Conservation (phyloP, 1,284 basidiomycete species). For the Tylopilus sp. region DNA sequence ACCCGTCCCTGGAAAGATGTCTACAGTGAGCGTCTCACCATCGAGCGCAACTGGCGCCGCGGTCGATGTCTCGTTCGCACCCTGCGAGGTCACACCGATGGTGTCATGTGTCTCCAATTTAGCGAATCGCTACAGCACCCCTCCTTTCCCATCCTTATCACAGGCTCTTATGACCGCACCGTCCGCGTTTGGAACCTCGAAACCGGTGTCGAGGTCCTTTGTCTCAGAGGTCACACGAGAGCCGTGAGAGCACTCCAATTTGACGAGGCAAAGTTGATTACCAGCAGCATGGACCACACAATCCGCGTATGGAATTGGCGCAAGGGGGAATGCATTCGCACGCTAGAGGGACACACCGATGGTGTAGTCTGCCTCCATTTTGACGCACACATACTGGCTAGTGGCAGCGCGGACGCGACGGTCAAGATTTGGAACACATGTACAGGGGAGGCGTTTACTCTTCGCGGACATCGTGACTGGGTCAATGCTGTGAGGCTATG, state of each 20-base stretch:
- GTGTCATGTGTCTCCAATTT: conserved; percentile 97
- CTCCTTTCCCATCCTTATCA: conserved; percentile 90
- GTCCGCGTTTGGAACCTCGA: conserved; percentile 96
- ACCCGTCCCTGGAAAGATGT: conserved; percentile 98
- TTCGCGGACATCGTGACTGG: conserved; percentile 94
- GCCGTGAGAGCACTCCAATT: conserved; percentile 93
- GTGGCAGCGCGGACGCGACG: conserved; percentile 84
- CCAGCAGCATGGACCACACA: conserved; percentile 93
- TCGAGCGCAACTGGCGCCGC: conserved; percentile 96
- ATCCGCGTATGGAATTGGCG: conserved; percentile 99
- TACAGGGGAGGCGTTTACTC: conserved; percentile 86
- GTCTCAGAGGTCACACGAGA: conserved; percentile 85
- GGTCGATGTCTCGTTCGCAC: conserved; percentile 83
- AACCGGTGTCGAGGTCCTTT: conserved; percentile 78
- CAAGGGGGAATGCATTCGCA: conserved; percentile 83
- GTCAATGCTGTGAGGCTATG: conserved; percentile 94
- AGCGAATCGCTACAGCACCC: conserved; percentile 83
- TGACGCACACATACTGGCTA: conserved; percentile 88
- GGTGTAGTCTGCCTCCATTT: conserved; percentile 92
- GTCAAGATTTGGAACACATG: conserved; percentile 95
- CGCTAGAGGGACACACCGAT: conserved; percentile 85
- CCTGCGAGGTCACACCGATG: conserved; percentile 90
- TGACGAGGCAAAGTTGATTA: conserved; percentile 93
- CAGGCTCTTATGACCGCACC: conserved; percentile 95
- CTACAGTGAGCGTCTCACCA: conserved; percentile 93